phyloP scores from a whole-genome alignment of 2,329 filamentous ascomycete genomes.

The Aspergillus spinulosporus region DNA sequence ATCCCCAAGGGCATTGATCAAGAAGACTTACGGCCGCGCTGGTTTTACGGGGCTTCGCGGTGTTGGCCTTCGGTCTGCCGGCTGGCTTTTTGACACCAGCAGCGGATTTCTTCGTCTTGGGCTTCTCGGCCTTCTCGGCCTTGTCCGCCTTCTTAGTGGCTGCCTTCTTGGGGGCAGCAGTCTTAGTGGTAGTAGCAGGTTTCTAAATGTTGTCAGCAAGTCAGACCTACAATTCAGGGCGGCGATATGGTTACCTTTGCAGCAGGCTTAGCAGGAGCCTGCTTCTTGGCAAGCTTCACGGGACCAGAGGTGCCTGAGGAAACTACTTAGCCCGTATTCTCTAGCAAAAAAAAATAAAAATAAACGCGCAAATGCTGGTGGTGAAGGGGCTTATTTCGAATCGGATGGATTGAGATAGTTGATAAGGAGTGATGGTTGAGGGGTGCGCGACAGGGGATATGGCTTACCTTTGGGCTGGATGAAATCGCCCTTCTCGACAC shows the following conservation, averaged over 20 bases:
- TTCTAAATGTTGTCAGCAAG: constrained; percentile 3
- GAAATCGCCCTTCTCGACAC: constrained; percentile 85
- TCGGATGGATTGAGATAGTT: no score
- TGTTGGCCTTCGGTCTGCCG: constrained; percentile 54
- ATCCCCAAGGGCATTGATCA: neutral
- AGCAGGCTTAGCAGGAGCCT: constrained; percentile 43
- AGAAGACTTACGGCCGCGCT: constrained; percentile 40
- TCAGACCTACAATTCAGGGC: neutral
- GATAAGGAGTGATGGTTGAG: neutral
- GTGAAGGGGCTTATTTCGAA: neutral
- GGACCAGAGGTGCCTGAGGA: constrained; percentile 74
- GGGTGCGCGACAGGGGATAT: neutral
- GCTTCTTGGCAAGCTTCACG: constrained; percentile 89
- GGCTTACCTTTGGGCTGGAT: constrained; percentile 83
- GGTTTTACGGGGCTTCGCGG: constrained; percentile 57
- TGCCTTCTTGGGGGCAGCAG: constrained; percentile 46
- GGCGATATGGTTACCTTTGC: constrained; percentile 30
- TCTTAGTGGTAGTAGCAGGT: constrained; percentile 22
- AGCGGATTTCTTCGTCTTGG: constrained; percentile 49
- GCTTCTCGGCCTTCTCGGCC: constrained; percentile 33
- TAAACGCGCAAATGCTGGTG: neutral
- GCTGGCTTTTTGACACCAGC: constrained; percentile 51
- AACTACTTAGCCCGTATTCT: constrained; percentile 30
- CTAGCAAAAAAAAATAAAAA: neutral
- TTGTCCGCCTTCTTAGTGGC: constrained; percentile 41